These are phyloP conservation scores for Xylariaceae sp. DNA, from an alignment of 2,329 filamentous ascomycete genomes.

Conservation along the genomic window DNA sequence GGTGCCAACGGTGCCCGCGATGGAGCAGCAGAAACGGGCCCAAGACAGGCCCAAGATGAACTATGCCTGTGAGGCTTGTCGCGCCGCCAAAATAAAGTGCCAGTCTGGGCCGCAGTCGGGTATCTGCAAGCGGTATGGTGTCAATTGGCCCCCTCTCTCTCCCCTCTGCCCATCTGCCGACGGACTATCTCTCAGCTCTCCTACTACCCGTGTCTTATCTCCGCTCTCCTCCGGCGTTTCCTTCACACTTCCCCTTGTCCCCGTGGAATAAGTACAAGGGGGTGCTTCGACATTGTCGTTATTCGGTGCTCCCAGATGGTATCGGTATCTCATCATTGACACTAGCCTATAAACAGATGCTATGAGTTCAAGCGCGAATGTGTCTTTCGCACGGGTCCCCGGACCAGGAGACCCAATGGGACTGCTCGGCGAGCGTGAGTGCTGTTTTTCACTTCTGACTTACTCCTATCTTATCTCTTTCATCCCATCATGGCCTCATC, in stretches of 20 bases:
- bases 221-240: neutral
- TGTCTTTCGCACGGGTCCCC: slow-evolving; percentile 45
- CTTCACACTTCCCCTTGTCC: too few species aligned
- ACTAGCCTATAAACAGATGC: slow-evolving; percentile 37
- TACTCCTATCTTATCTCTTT: neutral
- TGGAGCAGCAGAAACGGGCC: slow-evolving; percentile 14
- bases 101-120: slow-evolving; percentile 42
- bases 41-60: slow-evolving; percentile 30
- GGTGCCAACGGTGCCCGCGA: neutral
- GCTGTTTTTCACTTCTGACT: slow-evolving; percentile 1
- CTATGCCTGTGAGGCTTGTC: slow-evolving; percentile 52
- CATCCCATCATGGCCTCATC: neutral
- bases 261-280: too few species aligned
- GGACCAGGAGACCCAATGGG: slow-evolving; percentile 44
- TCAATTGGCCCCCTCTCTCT: neutral
- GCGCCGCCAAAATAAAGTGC: slow-evolving; percentile 50
- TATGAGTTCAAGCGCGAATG: slow-evolving; percentile 50
- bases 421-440: slow-evolving; percentile 36
- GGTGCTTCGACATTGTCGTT: neutral
- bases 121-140: slow-evolving; percentile 46
- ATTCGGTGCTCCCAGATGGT: neutral
- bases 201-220: too few species aligned
- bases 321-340: neutral
- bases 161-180: neutral
- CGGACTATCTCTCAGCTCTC: neutral